Conservation (phyloP, 2,329 filamentous ascomycete species). For the Colletotrichum camelliae region DNA sequence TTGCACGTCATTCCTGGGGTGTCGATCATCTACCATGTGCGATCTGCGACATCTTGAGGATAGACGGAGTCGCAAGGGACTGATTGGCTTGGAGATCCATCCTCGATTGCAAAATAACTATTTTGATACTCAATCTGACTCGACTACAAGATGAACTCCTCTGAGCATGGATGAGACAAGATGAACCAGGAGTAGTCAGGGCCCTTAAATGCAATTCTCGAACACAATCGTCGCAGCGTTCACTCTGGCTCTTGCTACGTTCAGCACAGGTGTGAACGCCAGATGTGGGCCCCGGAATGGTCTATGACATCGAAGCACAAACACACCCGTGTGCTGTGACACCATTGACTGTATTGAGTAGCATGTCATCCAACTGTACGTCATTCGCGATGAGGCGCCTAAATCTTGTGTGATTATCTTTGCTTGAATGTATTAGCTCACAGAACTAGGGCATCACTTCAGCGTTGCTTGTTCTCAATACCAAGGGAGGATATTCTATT, state of each 20-base stretch:
- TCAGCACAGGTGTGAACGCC: not conserved
- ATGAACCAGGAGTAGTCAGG: not conserved
- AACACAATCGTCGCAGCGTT: not conserved
- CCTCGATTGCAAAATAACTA: not conserved
- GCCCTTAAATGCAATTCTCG: not conserved
- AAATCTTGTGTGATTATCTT: rapidly evolving
- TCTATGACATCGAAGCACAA: not conserved
- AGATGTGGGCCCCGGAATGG: not conserved
- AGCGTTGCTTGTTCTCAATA: not conserved
- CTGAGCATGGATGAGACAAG: not conserved
- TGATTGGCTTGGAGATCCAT: not conserved
- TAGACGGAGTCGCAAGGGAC: not conserved
- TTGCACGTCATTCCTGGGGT: not conserved
- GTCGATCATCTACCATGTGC: not conserved
- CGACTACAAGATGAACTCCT: not conserved
- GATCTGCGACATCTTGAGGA: not conserved
- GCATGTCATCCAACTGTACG: not conserved
- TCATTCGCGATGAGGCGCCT: not conserved
- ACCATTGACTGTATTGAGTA: not conserved
- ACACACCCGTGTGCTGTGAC: not conserved
- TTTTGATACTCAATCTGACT: not conserved
- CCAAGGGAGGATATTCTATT: not conserved
- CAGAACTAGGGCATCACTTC: not conserved
- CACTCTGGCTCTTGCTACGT: not conserved
- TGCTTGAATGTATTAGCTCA: not conserved